A percentile compares a stretch with the other conserved stretches of the same genome.
Conservation (phyloP, 108 stramenopile species). For the Nannochloropsis oceanica region DNA sequence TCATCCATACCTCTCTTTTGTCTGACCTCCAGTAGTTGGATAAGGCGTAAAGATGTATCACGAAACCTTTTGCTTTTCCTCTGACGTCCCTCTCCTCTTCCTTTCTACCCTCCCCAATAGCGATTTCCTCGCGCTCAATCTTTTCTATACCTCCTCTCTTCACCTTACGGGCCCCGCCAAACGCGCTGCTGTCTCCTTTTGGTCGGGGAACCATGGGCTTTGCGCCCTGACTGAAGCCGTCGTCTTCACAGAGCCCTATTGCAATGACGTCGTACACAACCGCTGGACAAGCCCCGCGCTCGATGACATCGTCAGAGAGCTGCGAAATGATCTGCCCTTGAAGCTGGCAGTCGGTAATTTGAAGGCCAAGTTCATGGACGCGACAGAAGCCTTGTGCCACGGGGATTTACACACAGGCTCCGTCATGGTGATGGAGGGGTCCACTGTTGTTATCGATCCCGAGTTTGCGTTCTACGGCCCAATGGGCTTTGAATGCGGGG, state of each 20-base stretch:
- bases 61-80: too few species aligned
- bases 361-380: slow-evolving; percentile 37
- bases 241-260: slow-evolving; percentile 28
- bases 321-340: slow-evolving; percentile 25
- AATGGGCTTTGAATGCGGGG: slow-evolving; percentile 47
- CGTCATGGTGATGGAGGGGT: slow-evolving; percentile 38
- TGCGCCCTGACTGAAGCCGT: slow-evolving; percentile 45
- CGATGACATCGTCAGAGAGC: slow-evolving; percentile 23
- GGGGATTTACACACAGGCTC: slow-evolving; percentile 45
- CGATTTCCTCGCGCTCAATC: slow-evolving; percentile 36
- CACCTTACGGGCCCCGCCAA: slow-evolving; percentile 21
- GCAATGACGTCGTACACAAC: slow-evolving; percentile 22
- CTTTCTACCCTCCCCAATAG: neutral
- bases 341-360: slow-evolving; percentile 26
- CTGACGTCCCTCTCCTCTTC: too few species aligned
- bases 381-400: slow-evolving; percentile 36
- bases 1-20: too few species aligned
- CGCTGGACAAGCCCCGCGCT: slow-evolving; percentile 42
- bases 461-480: slow-evolving; percentile 52
- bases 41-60: too few species aligned
- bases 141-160: slow-evolving; percentile 37
- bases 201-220: slow-evolving; percentile 36
- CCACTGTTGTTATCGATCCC: slow-evolving; percentile 44
- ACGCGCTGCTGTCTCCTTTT: slow-evolving; percentile 23
- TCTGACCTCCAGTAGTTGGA: too few species aligned